These are phyloP conservation scores for Daldinia eschscholtzii DNA, from an alignment of 2,329 filamentous ascomycete genomes.

Conservation along the genomic window DNA sequence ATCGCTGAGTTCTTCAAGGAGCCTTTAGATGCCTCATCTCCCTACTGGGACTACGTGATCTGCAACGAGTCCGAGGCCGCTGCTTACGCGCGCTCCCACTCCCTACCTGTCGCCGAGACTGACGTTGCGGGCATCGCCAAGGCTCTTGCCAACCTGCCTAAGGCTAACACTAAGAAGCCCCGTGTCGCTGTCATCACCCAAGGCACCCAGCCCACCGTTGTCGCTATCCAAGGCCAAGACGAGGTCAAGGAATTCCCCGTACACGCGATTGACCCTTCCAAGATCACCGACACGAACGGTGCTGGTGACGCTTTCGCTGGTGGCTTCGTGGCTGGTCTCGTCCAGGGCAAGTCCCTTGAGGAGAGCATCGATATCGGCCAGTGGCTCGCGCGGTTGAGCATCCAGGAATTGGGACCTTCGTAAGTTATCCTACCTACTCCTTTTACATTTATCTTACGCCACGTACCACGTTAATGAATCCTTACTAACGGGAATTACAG, in stretches of 20 bases:
- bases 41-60: constrained; percentile 96
- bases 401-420: constrained; percentile 95
- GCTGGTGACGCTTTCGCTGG: constrained; percentile 97
- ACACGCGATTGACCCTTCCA: constrained; percentile 77
- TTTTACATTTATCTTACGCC: not conserved
- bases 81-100: constrained; percentile 82
- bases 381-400: constrained; percentile 94
- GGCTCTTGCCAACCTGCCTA: constrained; percentile 87
- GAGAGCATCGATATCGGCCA: constrained; percentile 90
- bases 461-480: constrained; percentile 9
- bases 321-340: constrained; percentile 89
- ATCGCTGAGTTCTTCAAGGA: constrained; percentile 99
- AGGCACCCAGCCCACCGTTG: constrained; percentile 89
- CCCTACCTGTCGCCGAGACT: constrained; percentile 42
- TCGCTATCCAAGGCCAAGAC: constrained; percentile 79
- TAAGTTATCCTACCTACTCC: constrained; percentile 63
- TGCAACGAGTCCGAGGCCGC: constrained; percentile 97
- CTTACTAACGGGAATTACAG: constrained; percentile 58
- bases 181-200: constrained; percentile 94
- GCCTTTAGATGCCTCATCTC: constrained; percentile 83
- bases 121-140: constrained; percentile 84
- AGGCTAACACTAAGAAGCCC: constrained; percentile 88
- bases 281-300: constrained; percentile 97
- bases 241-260: constrained; percentile 83
- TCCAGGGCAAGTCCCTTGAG: constrained; percentile 84